Base-by-base conservation (phyloP, 352 stramenopile species). In the Pythium aquatile region DNA sequence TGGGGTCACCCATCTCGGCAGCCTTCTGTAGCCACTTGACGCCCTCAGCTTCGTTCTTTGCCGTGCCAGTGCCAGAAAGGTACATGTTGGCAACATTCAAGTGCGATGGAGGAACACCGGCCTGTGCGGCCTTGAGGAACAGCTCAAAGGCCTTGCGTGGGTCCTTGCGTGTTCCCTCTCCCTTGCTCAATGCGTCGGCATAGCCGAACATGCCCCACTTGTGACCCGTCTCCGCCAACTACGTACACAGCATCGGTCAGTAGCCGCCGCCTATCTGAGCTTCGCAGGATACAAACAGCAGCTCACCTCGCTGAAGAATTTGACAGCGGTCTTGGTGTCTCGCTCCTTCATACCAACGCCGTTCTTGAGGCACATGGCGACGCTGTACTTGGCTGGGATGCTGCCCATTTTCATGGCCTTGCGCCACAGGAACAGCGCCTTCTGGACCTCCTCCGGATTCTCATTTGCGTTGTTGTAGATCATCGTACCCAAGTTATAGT, bases 61-160 rank as follows among this genome's bases (percentile, higher is more conserved):
- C 42, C 4, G 83, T 84, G 13, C 84, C 86, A 11, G 69, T 87
- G 33, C 86, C 86, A 8, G 70, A 75, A 9, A 70, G 77, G 63
- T 93, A 95, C 84, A 95, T 92, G 62, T 90, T 93, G 64, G 83
- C 78, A 39, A 95, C 80, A 42, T 93, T 92, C 59, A 92, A 78
- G 73, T 81, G 93, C 5, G 87, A 83, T 4, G 85, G 84, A 5
- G 83, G 83, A 32, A 95, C 75, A 47, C 75, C 74, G 24, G 48
- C 65, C 58, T 93, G 73, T 35, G 87, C 87, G 17, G 80, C 91
- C 39, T 69, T 75, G 29, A 84, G 80, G 59, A 83, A 95, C 13
- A 94, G 69, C 66, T 92, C 77, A 54, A 95, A 95, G 16, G 85
- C 85, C 65, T 91, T 90, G 54, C 83, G 76, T 40, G 87, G 72